Conservation (phyloP, 2,329 filamentous ascomycete species). For the Biscogniauxia marginata region DNA sequence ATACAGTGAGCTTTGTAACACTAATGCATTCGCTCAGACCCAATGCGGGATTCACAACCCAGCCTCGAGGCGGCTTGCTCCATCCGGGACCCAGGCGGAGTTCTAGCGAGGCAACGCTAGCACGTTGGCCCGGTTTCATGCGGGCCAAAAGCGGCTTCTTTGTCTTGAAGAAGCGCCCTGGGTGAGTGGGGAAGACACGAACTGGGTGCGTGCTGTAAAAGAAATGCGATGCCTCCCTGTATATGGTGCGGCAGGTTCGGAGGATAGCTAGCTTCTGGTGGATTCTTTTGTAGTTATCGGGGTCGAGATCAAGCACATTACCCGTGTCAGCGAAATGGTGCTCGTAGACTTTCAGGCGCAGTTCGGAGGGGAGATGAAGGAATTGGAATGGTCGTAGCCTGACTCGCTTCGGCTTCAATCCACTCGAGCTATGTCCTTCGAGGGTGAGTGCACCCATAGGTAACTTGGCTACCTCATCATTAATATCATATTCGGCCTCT, state of each 20-base stretch:
- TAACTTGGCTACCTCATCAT: slow-evolving; percentile 41
- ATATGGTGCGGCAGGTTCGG: slow-evolving; percentile 58
- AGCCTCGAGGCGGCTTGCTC: slow-evolving; percentile 66
- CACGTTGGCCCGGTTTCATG: slow-evolving; percentile 59
- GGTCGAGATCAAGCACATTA: slow-evolving; percentile 63
- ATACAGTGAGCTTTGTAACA: slow-evolving; percentile 61
- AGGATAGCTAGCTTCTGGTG: slow-evolving; percentile 60
- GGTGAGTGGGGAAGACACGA: slow-evolving; percentile 65
- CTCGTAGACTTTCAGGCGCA: slow-evolving; percentile 68
- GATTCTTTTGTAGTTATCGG: slow-evolving; percentile 62
- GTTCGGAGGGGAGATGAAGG: slow-evolving; percentile 65
- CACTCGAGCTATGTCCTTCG: slow-evolving; percentile 29
- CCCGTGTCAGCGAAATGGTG: slow-evolving; percentile 57
- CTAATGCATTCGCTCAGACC: slow-evolving; percentile 62
- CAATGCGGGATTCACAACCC: slow-evolving; percentile 65
- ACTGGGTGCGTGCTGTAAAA: slow-evolving; percentile 65
- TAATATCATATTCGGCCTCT: slow-evolving; percentile 37
- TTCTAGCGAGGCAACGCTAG: slow-evolving; percentile 62
- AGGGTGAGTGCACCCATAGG: slow-evolving; percentile 45
- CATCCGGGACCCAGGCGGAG: slow-evolving; percentile 72
- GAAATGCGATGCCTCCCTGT: slow-evolving; percentile 61
- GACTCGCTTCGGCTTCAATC: slow-evolving; percentile 30
- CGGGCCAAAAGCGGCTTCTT: slow-evolving; percentile 70
- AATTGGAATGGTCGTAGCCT: slow-evolving; percentile 58
- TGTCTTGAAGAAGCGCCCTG: slow-evolving; percentile 67